Percentiles rank a stretch among this genome's conserved stretches.
Conservation (phyloP, 805 yeast species). For the Blastobotrys muscicola region DNA sequence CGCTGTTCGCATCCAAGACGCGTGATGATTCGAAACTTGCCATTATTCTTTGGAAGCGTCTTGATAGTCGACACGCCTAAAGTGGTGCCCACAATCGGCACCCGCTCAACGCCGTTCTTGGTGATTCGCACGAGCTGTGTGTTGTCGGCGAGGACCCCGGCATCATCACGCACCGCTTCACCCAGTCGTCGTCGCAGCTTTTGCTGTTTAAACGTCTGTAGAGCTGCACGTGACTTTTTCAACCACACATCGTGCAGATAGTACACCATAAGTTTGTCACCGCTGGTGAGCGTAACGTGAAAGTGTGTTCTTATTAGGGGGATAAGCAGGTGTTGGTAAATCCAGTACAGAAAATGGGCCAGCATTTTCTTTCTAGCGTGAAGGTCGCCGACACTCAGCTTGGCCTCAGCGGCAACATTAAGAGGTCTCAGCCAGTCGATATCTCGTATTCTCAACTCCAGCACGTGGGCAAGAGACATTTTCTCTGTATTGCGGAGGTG, state of each 20-base stretch:
- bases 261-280: conserved; percentile 33
- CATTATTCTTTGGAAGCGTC: conserved; percentile 45
- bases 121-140: conserved; percentile 21
- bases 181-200: too few species aligned
- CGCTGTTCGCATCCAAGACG: conserved; percentile 4
- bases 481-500: conserved; percentile 31
- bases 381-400: conserved; percentile 26
- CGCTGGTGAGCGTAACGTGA: conserved; percentile 54
- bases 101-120: conserved; percentile 15
- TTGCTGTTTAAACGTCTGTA: conserved; percentile 25
- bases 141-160: conserved; percentile 3
- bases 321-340: conserved; percentile 39
- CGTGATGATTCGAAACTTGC: conserved; percentile 6
- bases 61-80: conserved; percentile 33
- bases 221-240: conserved; percentile 33
- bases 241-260: conserved; percentile 56
- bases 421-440: not conserved
- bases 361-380: conserved; percentile 31
- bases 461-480: conserved; percentile 27
- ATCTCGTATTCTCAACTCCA: conserved; percentile 16
- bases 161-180: too few species aligned
- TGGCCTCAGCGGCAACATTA: not conserved
- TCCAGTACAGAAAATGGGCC: conserved; percentile 46
- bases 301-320: conserved; percentile 45
- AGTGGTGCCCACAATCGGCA: conserved; percentile 7